Conservation (phyloP, 495 filamentous ascomycete genomes). For the Penicillium chermesinum region DNA sequence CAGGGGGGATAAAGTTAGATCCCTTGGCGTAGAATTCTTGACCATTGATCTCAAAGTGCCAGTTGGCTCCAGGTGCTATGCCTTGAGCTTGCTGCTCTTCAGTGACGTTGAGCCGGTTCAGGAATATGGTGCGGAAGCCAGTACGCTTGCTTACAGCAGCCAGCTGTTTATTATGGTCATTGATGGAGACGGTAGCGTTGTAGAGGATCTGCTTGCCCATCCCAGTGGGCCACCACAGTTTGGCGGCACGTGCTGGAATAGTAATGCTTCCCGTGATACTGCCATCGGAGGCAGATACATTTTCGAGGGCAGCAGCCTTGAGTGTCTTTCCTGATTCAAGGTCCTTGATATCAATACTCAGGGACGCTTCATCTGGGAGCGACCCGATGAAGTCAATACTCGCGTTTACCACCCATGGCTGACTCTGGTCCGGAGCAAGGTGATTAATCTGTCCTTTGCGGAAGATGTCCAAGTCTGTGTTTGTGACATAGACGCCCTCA, state of each 20-base stretch:
- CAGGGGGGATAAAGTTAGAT: constrained; percentile 62
- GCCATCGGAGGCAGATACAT: constrained; percentile 40
- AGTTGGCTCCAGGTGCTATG: constrained; percentile 59
- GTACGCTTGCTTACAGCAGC: constrained; percentile 51
- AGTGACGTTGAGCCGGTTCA: constrained; percentile 57
- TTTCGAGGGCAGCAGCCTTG: constrained; percentile 35
- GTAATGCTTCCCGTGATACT: constrained; percentile 48
- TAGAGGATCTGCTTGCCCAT: constrained; percentile 59
- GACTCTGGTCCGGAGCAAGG: constrained; percentile 53
- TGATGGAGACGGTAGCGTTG: constrained; percentile 47
- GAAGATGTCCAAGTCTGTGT: constrained; percentile 57
- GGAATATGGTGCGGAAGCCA: constrained; percentile 63
- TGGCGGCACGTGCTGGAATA: constrained; percentile 41
- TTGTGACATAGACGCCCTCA: constrained; percentile 47
- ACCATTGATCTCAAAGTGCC: constrained; percentile 67
- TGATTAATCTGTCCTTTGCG: constrained; percentile 57
- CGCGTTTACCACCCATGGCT: constrained; percentile 65
- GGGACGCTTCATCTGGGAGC: constrained; percentile 40
- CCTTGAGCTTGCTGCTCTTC: constrained; percentile 51
- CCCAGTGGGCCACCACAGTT: constrained; percentile 61
- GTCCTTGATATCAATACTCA: constrained; percentile 54
- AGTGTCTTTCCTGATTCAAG: constrained; percentile 40
- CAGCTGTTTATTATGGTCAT: constrained; percentile 28
- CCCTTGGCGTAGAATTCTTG: constrained; percentile 65
- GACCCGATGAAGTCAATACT: constrained; percentile 59